Evolutionary conservation across 2,329 filamentous ascomycete species (phyloP), one percentile per base, ranked within the genome.

Genomic region (Alternaria sp.): DNA sequence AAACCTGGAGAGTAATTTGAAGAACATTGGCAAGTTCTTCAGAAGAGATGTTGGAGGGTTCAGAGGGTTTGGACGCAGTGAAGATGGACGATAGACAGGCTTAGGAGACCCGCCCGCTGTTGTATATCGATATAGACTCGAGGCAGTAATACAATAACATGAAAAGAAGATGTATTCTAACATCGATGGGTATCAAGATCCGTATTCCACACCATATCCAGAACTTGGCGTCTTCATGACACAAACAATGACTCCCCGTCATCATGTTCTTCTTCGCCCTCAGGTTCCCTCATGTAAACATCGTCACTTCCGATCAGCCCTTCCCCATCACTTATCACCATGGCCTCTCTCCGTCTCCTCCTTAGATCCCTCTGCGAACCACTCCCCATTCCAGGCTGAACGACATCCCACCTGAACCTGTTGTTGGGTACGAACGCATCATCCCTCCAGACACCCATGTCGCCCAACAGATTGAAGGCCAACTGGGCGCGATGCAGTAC

Each of bases 21-120:
- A 93, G 83, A 97, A 93, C 78, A 92, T 99, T 81, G 95, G 95
- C 23, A 97, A 97, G 81, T 97, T 98, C 82, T 98, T 98, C 83
- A 89, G 91, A 66, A 85, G 95, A 67, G 95, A 97, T 82, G 90
- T 95, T 67, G 91, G 92, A 1, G 72, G 71, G 0, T 79, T 80
- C 50, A 73, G 76, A 51, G 75, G 78, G 7, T 80, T 80, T 70
- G 78, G 78, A 10, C 67, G 77, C 55, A 76, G 66, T 54, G 75
- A 77, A 15, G 76, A 76, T 59, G 74, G 61, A 47, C 72, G 62
- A 59, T 77, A 74, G 61, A 43, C 4, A 4, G 13, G 30, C 30
- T 36, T 12, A 30, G 11, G 13, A 30, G 28, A 30, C 5, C 11
- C 28, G 28, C 28, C 11, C 28, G 28, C 28, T 23, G 3, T 36